These are phyloP conservation scores for Wickerhamiella kazuoi DNA, from an alignment of 805 yeast species.

Conservation along the genomic window DNA sequence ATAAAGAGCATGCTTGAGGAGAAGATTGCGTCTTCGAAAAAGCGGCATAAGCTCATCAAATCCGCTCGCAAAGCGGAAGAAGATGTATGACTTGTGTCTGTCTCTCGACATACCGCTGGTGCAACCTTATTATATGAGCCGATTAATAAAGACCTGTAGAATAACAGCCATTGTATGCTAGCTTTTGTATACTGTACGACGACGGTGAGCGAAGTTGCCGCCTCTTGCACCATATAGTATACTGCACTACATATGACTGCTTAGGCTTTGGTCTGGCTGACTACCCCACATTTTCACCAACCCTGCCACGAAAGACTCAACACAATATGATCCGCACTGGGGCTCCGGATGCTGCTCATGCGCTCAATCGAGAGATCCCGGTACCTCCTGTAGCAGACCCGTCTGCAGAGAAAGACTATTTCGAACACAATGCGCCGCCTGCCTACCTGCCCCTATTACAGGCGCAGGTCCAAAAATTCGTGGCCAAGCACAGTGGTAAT, in stretches of 20 bases:
- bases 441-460: slow-evolving; percentile 47
- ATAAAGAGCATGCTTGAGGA: slow-evolving; percentile 15
- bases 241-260: too few species aligned
- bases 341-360: slow-evolving; percentile 48
- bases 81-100: too few species aligned
- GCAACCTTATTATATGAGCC: neutral
- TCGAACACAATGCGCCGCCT: slow-evolving; percentile 57
- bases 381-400: slow-evolving; percentile 60
- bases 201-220: too few species aligned
- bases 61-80: slow-evolving; percentile 11
- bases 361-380: slow-evolving; percentile 63
- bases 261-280: too few species aligned
- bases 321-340: slow-evolving; percentile 34
- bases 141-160: too few species aligned
- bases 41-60: slow-evolving; percentile 14
- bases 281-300: too few species aligned
- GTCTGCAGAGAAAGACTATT: slow-evolving; percentile 60
- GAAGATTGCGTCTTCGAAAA: slow-evolving; percentile 16
- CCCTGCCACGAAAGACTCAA: too few species aligned
- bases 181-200: too few species aligned
- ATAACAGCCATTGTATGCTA: too few species aligned
- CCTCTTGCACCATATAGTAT: too few species aligned
- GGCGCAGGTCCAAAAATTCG: slow-evolving; percentile 40
- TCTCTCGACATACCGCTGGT: neutral
- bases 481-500: slow-evolving; percentile 31